A percentile compares a stretch with the other conserved stretches of the same genome.
phyloP scores from a whole-genome alignment of 2,329 filamentous ascomycete genomes.

The Didymella segeticola region DNA sequence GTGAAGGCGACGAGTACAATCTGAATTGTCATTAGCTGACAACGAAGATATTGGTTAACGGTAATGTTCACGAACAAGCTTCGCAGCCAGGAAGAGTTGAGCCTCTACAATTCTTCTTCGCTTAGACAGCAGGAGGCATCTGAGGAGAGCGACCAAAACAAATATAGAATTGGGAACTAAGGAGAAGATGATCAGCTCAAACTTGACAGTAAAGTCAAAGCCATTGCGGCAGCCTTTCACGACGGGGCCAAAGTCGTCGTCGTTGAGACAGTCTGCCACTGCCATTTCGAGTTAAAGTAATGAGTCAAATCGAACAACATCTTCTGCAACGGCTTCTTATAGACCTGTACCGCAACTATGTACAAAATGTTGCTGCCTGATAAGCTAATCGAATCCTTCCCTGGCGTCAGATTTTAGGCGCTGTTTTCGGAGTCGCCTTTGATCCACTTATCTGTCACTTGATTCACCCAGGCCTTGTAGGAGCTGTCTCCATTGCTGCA shows the following conservation, averaged over 20 bases:
- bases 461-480: too few species aligned
- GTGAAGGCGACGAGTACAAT: constrained; percentile 26
- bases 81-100: neutral
- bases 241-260: neutral
- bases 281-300: neutral
- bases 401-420: too few species aligned
- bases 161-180: constrained; percentile 36
- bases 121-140: constrained; percentile 28
- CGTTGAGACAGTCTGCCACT: neutral
- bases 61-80: constrained; percentile 12
- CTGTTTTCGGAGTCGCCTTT: too few species aligned
- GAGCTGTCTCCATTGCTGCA: too few species aligned
- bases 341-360: too few species aligned
- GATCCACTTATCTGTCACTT: too few species aligned
- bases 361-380: too few species aligned
- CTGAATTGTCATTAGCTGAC: too few species aligned
- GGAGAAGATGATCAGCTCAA: constrained; percentile 46
- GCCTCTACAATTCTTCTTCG: constrained; percentile 2
- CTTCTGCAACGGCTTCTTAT: too few species aligned
- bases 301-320: too few species aligned
- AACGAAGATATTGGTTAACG: too few species aligned
- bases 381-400: too few species aligned
- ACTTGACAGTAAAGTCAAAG: constrained; percentile 43
- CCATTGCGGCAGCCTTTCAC: neutral
- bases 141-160: constrained; percentile 42